Base-by-base conservation (phyloP, 1,139 yeast genomes). In the Diutina pseudorugosa region DNA sequence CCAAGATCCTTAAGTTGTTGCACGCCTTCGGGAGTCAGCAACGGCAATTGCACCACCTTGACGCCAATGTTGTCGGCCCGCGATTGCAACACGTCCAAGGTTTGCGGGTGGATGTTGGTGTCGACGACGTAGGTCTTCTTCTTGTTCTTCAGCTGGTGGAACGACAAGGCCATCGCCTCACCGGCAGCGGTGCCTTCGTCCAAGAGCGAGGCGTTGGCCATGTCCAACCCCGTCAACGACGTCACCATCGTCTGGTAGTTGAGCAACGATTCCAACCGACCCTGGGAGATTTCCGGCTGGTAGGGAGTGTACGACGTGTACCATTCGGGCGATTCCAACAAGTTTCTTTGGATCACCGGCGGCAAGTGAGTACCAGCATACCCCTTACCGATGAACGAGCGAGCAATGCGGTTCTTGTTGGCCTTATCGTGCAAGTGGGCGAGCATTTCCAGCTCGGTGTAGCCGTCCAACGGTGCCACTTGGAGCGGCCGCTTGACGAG, bases 171-270 rank as follows among this genome's bases (percentile, higher is more conserved):
- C 94, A 93, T 86, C 45, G 98, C 98, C 70, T 93, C 98, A 50
- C 95, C 96, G 19, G 98, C 98, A 27, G 98, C 98, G 14, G 98
- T 87, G 53, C 95, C 98, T 71, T 93, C 98, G 67, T 93, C 98
- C 60, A 93, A 76, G 55, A 93, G 73, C 2, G 98, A 91, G 2
- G 97, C 95, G 65, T 93, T 93, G 54, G 98, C 93, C 65, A 93
- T 82, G 40, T 89, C 85, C 70, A 93, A 76, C 1, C 98, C 98
- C 3, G 98, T 93, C 61, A 93, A 76, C 54, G 94, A 96, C 47
- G 90, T 72, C 20, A 93, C 77, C 67, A 91, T 75, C 27, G 98
- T 93, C 70, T 93, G 98, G 71, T 79, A 93, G 69, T 93, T 93
- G 59, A 93, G 73, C 58, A 93, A 73, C 41, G 95, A 83, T 68